phyloP scores from a whole-genome alignment of 1,284 basidiomycete genomes.

The Athelia sp. region DNA sequence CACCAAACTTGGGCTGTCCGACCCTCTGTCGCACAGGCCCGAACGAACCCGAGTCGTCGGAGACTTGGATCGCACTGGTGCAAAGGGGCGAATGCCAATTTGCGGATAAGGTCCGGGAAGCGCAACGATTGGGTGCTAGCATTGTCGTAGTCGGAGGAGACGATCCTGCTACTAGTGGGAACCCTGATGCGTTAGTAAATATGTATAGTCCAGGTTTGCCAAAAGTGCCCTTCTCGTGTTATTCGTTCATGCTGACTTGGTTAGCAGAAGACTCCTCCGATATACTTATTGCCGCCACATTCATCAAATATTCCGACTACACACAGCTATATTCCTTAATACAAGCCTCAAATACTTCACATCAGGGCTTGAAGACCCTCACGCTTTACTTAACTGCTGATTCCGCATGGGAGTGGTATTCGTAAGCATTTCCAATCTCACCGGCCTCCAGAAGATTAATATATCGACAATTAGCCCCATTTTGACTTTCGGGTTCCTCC shows the following conservation, averaged over 20 bases:
- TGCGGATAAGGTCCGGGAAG: slow-evolving; percentile 79
- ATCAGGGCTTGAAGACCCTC: slow-evolving; percentile 65
- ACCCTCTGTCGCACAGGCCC: slow-evolving; percentile 52
- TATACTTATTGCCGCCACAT: slow-evolving; percentile 66
- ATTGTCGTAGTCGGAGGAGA: slow-evolving; percentile 88
- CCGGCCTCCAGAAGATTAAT: slow-evolving; percentile 9
- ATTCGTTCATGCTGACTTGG: slow-evolving; percentile 5
- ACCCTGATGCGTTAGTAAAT: slow-evolving; percentile 77
- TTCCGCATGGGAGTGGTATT: slow-evolving; percentile 82
- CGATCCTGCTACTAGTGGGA: slow-evolving; percentile 56
- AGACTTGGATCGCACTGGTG: slow-evolving; percentile 82
- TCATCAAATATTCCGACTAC: slow-evolving; percentile 72
- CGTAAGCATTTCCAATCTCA: slow-evolving; percentile 41
- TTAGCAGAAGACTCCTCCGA: slow-evolving; percentile 67
- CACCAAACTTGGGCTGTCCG: slow-evolving; percentile 58
- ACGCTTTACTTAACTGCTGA: slow-evolving; percentile 75
- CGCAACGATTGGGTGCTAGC: slow-evolving; percentile 78
- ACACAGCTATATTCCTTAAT: slow-evolving; percentile 54
- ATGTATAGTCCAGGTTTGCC: slow-evolving; percentile 82
- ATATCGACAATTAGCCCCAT: slow-evolving; percentile 51
- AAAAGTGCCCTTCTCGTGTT: neutral
- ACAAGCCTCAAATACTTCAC: slow-evolving; percentile 66
- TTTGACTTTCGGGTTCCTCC: slow-evolving; percentile 73
- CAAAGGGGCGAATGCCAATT: slow-evolving; percentile 87
- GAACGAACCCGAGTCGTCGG: slow-evolving; percentile 48